Evolutionary conservation across 1,284 basidiomycete genomes (phyloP), one percentile per base, ranked within the genome.

Genomic region (Ceratobasidium papillatum): DNA sequence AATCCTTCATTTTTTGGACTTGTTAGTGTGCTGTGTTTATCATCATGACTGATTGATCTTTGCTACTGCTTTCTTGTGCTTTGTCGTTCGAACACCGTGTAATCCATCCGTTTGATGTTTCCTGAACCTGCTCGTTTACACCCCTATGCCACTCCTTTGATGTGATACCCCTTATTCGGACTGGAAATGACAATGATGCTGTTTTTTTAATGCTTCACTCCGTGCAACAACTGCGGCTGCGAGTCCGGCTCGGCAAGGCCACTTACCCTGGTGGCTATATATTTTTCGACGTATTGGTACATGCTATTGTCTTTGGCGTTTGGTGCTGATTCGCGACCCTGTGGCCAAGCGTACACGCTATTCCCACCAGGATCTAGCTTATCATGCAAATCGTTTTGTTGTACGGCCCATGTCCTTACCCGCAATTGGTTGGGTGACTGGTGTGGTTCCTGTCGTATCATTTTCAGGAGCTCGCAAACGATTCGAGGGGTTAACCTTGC

Each of bases 161-260:
- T 59, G 22, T 43, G 54, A 72, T 72, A 72, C 68, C 68, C 68
- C 30, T n/a, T 69, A 58, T 59, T 9, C 27, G 17, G 56, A 72
- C 56, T 49, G 68, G 43, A 61, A 62, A 62, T 62, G 30, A 45
- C 36, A 38, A 45, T 25, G 22, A 19, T 27, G 22, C 7, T 36
- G 43, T 62, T 36, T 47, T 62, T 62, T 45, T 62, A 38, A 62
- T 25, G 22, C 41, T 30, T 47, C 41, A 27, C 38, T 30, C 38
- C 17, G 59, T 36, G 22, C 27, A 25, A 62, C 43, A 14, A 19
- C 11, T n/a, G 43, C 25, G 9, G 8, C 38, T 41, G 59, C 59
- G 36, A 38, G 9, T 34, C 19, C 38, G 34, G 38, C 59, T 61
- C 59, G 41, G 34, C 14, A 22, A 11, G 56, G 27, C 56, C n/a